Evolutionary conservation across 805 yeast genomes (phyloP).

Genomic region (Scheffersomyces stipitis): DNA sequence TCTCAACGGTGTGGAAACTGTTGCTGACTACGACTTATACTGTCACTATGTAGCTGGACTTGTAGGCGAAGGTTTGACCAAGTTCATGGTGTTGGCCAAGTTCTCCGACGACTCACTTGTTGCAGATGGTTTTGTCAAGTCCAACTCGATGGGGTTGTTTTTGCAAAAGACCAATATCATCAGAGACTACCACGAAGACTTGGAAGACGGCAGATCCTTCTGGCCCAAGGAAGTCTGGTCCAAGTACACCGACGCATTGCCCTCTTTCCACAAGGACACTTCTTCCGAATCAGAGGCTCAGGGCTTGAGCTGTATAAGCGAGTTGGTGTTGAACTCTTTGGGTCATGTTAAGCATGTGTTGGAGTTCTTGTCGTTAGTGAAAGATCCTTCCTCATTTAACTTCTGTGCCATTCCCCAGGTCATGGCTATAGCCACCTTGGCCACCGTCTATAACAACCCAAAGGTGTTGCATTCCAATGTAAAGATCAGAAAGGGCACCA

Average conservation of each 20-base stretch:
- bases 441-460: constrained; percentile 80
- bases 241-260: constrained; percentile 65
- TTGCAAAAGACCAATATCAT: constrained; percentile 95
- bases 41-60: constrained; percentile 98
- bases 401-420: constrained; percentile 99
- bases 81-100: constrained; percentile 71
- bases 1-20: constrained; percentile 71
- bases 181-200: constrained; percentile 91
- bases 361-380: constrained; percentile 69
- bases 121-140: constrained; percentile 53
- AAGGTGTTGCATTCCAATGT: constrained; percentile 67
- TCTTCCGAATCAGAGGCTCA: constrained; percentile 45
- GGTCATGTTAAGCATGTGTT: constrained; percentile 76
- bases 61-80: constrained; percentile 94
- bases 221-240: constrained; percentile 97
- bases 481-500: constrained; percentile 87
- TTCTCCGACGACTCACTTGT: constrained; percentile 58
- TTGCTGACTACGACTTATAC: constrained; percentile 82
- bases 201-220: constrained; percentile 87
- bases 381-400: constrained; percentile 80
- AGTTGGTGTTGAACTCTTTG: constrained; percentile 76
- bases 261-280: constrained; percentile 49
- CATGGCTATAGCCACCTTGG: constrained; percentile 96
- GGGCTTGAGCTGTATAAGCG: constrained; percentile 78
- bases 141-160: constrained; percentile 90